Percentiles rank a stretch among this genome's conserved stretches.
phyloP scores from a whole-genome alignment of 805 yeast genomes.

The Wickerhamiella lipophila region DNA sequence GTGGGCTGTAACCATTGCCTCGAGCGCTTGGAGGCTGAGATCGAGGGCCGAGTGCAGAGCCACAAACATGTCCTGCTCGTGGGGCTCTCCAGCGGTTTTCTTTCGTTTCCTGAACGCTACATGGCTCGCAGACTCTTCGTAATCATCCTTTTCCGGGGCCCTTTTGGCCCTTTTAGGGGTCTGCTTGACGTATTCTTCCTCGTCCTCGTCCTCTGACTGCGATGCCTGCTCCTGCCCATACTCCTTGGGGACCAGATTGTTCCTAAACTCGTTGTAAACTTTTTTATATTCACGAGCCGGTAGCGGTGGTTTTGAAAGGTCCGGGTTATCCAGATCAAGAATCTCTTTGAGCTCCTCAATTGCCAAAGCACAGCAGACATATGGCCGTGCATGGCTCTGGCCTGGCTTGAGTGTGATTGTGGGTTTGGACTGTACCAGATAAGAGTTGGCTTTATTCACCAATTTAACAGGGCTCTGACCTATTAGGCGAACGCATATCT shows the following conservation, averaged over 20 bases:
- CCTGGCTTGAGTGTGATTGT: conserved; percentile 11
- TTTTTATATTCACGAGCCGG: conserved; percentile 17
- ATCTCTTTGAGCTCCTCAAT: conserved; percentile 13
- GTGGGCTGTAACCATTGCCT: conserved; percentile 23
- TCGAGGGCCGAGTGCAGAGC: not conserved
- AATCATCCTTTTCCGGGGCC: not conserved
- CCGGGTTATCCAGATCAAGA: conserved; percentile 13
- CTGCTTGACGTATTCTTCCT: not conserved
- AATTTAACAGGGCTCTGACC: conserved; percentile 10
- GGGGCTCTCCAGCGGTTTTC: conserved; percentile 6
- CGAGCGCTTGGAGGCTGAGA: not conserved
- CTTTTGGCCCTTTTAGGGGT: conserved; percentile 6
- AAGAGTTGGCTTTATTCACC: conserved; percentile 12
- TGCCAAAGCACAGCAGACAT: conserved; percentile 21
- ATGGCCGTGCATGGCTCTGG: conserved; percentile 20
- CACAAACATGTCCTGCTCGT: conserved; percentile 2
- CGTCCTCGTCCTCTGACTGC: not conserved
- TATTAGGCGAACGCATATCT: not conserved
- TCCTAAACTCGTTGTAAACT: conserved; percentile 15
- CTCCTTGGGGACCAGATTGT: not conserved
- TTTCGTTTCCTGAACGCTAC: conserved; percentile 4
- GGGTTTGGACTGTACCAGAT: conserved; percentile 16
- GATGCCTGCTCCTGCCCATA: not conserved
- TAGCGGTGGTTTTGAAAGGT: conserved; percentile 16
- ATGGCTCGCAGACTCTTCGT: not conserved